Conservation (phyloP, 176 grass and related monocot species). For the Oropetium thomaeum region DNA sequence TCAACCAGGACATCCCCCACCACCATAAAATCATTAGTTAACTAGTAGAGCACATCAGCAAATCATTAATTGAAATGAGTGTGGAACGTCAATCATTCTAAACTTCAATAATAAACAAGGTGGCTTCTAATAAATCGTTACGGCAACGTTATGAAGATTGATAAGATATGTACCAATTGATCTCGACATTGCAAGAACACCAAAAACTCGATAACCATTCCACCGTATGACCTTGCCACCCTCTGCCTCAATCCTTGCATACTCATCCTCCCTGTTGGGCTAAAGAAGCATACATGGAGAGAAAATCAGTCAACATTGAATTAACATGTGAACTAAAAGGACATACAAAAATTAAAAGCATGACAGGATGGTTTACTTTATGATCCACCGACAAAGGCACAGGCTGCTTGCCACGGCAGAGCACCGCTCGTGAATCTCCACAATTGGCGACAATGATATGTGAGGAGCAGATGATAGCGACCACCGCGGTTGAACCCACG, state of each 20-base stretch:
- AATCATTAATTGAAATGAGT: background rate
- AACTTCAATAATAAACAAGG: background rate
- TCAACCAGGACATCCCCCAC: background rate
- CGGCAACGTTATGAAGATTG: conserved; percentile 2
- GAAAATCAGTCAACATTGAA: conserved; percentile 28
- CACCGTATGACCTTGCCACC: conserved; percentile 97
- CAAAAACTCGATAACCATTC: conserved; percentile 98
- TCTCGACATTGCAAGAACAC: conserved; percentile 98
- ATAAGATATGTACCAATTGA: conserved; percentile 69
- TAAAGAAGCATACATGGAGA: conserved; percentile 27
- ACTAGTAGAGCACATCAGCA: background rate
- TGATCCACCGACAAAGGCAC: conserved; percentile 82
- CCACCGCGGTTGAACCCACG: conserved; percentile 77
- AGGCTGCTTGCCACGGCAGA: conserved; percentile 79
- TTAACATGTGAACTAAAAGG: conserved; percentile 39
- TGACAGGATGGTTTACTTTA: conserved; percentile 51
- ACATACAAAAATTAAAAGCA: conserved; percentile 19
- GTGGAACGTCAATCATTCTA: background rate
- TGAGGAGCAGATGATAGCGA: conserved; percentile 75
- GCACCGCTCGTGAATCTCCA: conserved; percentile 82
- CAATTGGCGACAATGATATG: conserved; percentile 84
- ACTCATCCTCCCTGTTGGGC: conserved; percentile 99
- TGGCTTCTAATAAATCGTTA: background rate
- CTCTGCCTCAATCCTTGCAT: conserved; percentile 74
- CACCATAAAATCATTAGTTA: background rate